Evolutionary conservation across 495 filamentous ascomycete genomes (phyloP).

Genomic region (Jackrogersella minutella): DNA sequence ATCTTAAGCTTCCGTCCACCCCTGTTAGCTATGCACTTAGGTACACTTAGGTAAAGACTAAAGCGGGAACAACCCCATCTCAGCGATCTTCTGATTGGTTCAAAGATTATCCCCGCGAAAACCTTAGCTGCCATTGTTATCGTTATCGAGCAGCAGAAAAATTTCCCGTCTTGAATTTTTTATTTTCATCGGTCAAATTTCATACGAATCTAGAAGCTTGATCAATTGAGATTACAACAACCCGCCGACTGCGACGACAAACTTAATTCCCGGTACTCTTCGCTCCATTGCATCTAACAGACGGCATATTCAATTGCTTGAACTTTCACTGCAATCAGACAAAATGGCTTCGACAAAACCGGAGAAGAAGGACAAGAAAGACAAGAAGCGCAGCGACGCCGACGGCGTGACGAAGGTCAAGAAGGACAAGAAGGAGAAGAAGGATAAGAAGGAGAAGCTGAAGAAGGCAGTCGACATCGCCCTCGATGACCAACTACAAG

Average conservation of each 20-base stretch:
- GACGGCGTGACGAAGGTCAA: slow-evolving; percentile 76
- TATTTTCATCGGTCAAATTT: slow-evolving; percentile 36
- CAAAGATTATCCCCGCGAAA: slow-evolving; percentile 23
- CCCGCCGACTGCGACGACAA: slow-evolving; percentile 9
- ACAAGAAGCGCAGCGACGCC: slow-evolving; percentile 79
- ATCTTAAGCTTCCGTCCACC: slow-evolving; percentile 1
- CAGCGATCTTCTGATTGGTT: slow-evolving; percentile 24
- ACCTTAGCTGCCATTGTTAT: slow-evolving; percentile 8
- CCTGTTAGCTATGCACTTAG: background rate
- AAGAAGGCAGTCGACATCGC: slow-evolving; percentile 61
- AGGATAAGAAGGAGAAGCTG: slow-evolving; percentile 68
- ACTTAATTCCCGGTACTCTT: background rate
- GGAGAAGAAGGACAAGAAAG: slow-evolving; percentile 78
- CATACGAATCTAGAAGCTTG: background rate
- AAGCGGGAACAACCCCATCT: slow-evolving; percentile 21
- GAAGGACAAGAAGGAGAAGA: slow-evolving; percentile 78
- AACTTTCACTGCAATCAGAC: background rate
- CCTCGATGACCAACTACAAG: slow-evolving; percentile 53
- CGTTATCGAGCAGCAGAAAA: slow-evolving; percentile 28
- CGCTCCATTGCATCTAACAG: background rate
- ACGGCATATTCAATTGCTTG: background rate
- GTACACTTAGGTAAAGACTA: background rate
- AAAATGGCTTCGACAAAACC: slow-evolving; percentile 49
- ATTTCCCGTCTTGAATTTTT: slow-evolving; percentile 29
- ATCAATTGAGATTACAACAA: slow-evolving; percentile 18